Conservation (phyloP, 208 protist species). For the Zelonia costaricensis region DNA sequence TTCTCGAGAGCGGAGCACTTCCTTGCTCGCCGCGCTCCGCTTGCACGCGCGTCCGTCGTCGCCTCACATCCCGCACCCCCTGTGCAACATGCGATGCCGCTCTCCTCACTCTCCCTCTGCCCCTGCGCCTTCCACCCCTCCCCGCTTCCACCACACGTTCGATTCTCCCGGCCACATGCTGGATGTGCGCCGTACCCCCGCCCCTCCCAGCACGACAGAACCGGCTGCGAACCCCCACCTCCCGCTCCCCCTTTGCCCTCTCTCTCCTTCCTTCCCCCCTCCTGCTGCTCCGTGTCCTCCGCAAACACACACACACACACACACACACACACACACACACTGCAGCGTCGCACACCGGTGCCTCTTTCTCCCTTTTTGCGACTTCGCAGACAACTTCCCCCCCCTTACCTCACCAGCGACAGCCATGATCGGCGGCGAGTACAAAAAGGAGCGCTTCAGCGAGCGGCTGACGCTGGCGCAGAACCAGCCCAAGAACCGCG, state of each 20-base stretch:
- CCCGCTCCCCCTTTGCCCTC: not conserved
- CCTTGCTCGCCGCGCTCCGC: too few species aligned
- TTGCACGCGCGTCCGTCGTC: too few species aligned
- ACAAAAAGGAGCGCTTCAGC: slow-evolving; percentile 90
- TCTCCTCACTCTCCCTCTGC: too few species aligned
- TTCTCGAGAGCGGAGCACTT: too few species aligned
- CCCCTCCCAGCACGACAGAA: not conserved
- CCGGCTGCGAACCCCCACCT: not conserved
- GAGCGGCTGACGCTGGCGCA: slow-evolving; percentile 69
- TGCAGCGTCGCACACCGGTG: not conserved
- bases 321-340: slow-evolving; percentile 12
- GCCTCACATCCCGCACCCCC: too few species aligned
- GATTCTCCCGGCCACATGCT: too few species aligned
- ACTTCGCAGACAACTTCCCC: slow-evolving; percentile 1
- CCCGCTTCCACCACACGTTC: too few species aligned
- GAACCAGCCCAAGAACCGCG: slow-evolving; percentile 88
- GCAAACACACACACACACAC: slow-evolving; percentile 5
- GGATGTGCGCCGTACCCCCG: not conserved
- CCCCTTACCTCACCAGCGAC: not conserved
- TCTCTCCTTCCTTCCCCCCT: not conserved
- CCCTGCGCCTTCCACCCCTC: too few species aligned
- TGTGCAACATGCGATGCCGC: too few species aligned
- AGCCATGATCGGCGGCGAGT: slow-evolving; percentile 86
- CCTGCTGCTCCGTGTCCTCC: not conserved
- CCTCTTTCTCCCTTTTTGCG: not conserved